Conservation (phyloP, 2,329 filamentous ascomycete genomes). For the Monilinia polystroma region DNA sequence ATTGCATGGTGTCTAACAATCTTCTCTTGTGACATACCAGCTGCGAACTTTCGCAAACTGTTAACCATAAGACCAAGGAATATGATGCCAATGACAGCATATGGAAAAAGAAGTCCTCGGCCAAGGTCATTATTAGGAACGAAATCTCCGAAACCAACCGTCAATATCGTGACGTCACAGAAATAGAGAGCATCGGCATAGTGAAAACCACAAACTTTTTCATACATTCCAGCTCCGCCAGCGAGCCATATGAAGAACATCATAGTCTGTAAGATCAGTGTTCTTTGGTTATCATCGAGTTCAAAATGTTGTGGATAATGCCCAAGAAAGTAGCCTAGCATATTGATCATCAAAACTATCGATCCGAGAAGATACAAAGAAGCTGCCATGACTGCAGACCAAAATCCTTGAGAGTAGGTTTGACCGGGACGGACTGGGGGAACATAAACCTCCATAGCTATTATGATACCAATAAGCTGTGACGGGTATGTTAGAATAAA, state of each 20-base stretch:
- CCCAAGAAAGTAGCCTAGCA: slow-evolving; percentile 66
- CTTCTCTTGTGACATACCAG: slow-evolving; percentile 60
- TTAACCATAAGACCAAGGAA: slow-evolving; percentile 67
- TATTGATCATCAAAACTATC: slow-evolving; percentile 65
- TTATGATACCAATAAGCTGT: slow-evolving; percentile 57
- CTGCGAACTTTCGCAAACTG: slow-evolving; percentile 60
- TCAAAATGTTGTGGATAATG: slow-evolving; percentile 68
- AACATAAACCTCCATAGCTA: slow-evolving; percentile 55
- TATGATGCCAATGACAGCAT: slow-evolving; percentile 65
- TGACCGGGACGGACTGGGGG: slow-evolving; percentile 47
- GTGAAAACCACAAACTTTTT: slow-evolving; percentile 54
- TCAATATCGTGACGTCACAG: slow-evolving; percentile 61
- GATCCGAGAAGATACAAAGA: slow-evolving; percentile 61
- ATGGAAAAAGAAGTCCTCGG: slow-evolving; percentile 64
- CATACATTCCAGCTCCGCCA: slow-evolving; percentile 62
- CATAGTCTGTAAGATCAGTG: slow-evolving; percentile 69
- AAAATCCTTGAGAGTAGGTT: slow-evolving; percentile 66
- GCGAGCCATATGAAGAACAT: slow-evolving; percentile 69
- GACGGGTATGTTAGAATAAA: slow-evolving; percentile 16
- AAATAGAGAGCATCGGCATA: slow-evolving; percentile 62
- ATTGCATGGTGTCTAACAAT: slow-evolving; percentile 60
- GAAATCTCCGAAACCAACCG: slow-evolving; percentile 63
- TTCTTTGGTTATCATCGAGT: slow-evolving; percentile 65
- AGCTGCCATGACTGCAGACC: slow-evolving; percentile 66
- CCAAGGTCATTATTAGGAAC: slow-evolving; percentile 51